Base-by-base conservation (phyloP, 306 rosid species). In the Castanea sativa region DNA sequence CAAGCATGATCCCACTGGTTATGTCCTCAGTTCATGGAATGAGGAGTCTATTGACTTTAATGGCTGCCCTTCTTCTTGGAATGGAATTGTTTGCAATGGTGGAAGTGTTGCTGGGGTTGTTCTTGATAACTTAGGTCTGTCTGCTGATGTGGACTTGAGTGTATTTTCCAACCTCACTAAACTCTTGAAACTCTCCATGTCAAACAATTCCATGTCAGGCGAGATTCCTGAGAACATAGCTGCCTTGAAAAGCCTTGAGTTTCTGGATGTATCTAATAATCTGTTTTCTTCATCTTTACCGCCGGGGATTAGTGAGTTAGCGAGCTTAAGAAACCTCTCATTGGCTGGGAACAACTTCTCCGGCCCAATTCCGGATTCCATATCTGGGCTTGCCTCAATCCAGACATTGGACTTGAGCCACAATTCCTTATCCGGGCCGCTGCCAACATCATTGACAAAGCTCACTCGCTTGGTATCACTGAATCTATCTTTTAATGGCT, bases 1-100 rank as follows among this genome's bases (percentile, higher is more conserved):
- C 81, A 96, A 93, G 91, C 97, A 92, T 85, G 99, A 96, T 80
- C 99, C 99, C 45, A 89, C 92, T 43, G 94, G 97, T 27, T 91
- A 83, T 90, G 97, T 96, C 21, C 82, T 93, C 59, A 89, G 71
- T 83, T 96, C 99, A 14, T 96, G 99, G 99, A 96, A 93, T 79
- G 99, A 96, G 55, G 99, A 93, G 80, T 96, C 99, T 65, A 93
- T 96, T 72, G 99, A 96, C 85, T 96, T 93, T 53, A 63, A 96
- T 89, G 99, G 99, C 71, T 96, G 99, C 70, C 99, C 99, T 43
- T 83, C 97, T 89, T 93, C 98, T 27, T 96, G 99, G 99, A 90
- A 93, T 82, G 99, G 99, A 20, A 84, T 96, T 78, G 82, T 90
- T 29, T 96, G 99, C 74, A 96, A 91, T 67, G 96, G 93, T 52